phyloP scores from a whole-genome alignment of 116 monocot species.

The Phalaenopsis hybrid region DNA sequence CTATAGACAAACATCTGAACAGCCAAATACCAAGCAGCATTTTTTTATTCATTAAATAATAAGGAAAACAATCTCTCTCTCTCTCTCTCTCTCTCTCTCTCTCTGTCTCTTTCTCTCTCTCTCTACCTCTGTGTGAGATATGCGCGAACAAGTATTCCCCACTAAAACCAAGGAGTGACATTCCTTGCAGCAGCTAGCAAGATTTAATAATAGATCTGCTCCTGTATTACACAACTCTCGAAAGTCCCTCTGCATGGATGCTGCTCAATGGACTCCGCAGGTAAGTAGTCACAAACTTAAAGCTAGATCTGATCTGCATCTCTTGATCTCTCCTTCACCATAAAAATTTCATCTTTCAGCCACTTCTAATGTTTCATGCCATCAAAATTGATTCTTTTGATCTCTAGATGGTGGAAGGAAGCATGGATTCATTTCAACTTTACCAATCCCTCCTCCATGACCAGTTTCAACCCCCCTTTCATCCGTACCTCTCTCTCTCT shows the following conservation, averaged over 20 bases:
- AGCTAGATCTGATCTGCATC: slow-evolving; percentile 1
- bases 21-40: background rate
- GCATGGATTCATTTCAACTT: background rate
- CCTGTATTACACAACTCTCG: background rate
- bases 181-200: slow-evolving; percentile 2
- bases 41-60: background rate
- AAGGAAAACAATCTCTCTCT: background rate
- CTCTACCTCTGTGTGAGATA: background rate
- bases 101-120: background rate
- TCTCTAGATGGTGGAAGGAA: background rate
- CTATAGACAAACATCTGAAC: slow-evolving; percentile 1
- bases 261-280: slow-evolving; percentile 9
- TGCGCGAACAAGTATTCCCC: slow-evolving; percentile 5
- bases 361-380: background rate
- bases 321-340: background rate
- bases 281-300: background rate
- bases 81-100: background rate
- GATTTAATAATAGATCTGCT: background rate
- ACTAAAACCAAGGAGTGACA: slow-evolving; percentile 1
- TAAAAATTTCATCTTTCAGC: background rate
- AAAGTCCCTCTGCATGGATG: slow-evolving; percentile 6
- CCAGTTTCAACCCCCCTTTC: background rate
- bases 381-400: background rate
- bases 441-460: background rate
- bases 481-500: background rate